Percentiles rank a stretch among this genome's conserved stretches.
Evolutionary conservation across 83 land plant species (phyloP).

Genomic region (Thuja plicata): DNA sequence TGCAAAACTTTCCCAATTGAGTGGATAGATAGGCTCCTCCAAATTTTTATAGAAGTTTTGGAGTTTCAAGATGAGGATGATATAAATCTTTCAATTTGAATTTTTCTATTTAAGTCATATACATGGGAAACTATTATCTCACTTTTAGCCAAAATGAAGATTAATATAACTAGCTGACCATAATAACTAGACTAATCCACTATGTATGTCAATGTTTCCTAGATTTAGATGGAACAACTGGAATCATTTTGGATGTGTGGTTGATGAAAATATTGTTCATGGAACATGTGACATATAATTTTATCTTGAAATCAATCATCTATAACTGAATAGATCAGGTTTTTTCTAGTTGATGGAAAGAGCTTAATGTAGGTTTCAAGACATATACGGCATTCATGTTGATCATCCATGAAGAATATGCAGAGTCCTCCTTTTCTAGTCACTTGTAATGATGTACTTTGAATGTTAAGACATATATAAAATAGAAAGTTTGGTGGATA

Average conservation of each 20-base stretch:
- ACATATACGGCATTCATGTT: not conserved
- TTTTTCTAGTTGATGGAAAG: not conserved
- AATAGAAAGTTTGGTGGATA: not conserved
- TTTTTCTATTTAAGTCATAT: not conserved
- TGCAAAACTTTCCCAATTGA: not conserved
- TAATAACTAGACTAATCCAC: too few species aligned
- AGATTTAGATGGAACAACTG: slow-evolving; percentile 29
- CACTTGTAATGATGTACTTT: not conserved
- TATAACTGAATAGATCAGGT: not conserved
- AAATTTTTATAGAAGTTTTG: not conserved
- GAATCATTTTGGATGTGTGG: slow-evolving; percentile 22
- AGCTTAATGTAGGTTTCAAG: not conserved
- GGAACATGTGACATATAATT: slow-evolving; percentile 5
- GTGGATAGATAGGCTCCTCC: not conserved
- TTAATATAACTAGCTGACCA: not conserved
- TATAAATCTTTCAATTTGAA: not conserved
- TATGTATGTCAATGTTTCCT: not conserved
- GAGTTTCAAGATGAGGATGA: not conserved
- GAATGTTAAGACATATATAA: not conserved
- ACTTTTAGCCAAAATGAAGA: not conserved
- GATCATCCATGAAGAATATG: not conserved
- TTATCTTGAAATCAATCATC: not conserved
- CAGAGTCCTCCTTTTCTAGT: not conserved
- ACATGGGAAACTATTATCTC: not conserved
- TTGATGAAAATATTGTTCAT: slow-evolving; percentile 14